A percentile compares a stretch with the other conserved stretches of the same genome.
Evolutionary conservation across 495 filamentous ascomycete species (phyloP).

Genomic region (Penicillium malachiteum): DNA sequence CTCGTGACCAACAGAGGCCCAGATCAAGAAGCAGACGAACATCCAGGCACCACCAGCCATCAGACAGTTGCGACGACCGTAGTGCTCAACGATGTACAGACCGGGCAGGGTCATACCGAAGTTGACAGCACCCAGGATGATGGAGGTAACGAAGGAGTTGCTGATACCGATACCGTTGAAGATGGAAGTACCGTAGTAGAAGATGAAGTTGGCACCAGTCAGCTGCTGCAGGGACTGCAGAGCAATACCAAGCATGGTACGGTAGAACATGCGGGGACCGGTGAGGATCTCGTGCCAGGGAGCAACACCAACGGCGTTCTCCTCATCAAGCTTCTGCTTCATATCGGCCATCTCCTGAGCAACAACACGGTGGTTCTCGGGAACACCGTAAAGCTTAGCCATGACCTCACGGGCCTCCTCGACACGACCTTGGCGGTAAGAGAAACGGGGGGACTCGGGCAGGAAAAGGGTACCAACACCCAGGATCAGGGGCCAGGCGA

Average conservation of each 20-base stretch:
- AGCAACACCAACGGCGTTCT: slow-evolving; percentile 52
- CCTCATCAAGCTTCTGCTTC: slow-evolving; percentile 60
- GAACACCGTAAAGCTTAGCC: slow-evolving; percentile 67
- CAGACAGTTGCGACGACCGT: slow-evolving; percentile 64
- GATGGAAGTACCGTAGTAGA: slow-evolving; percentile 77
- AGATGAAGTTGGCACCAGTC: slow-evolving; percentile 76
- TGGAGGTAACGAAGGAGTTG: slow-evolving; percentile 69
- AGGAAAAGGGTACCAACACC: slow-evolving; percentile 67
- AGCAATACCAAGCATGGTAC: slow-evolving; percentile 64
- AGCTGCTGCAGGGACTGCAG: slow-evolving; percentile 74
- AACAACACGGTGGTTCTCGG: slow-evolving; percentile 60
- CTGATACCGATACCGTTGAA: slow-evolving; percentile 67
- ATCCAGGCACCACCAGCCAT: slow-evolving; percentile 68
- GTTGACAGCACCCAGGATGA: slow-evolving; percentile 75
- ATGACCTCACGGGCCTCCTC: slow-evolving; percentile 70
- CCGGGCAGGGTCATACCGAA: slow-evolving; percentile 70
- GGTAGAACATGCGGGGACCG: slow-evolving; percentile 70
- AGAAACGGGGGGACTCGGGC: slow-evolving; percentile 69
- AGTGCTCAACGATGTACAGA: slow-evolving; percentile 70
- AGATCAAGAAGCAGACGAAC: slow-evolving; percentile 71
- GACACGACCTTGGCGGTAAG: slow-evolving; percentile 62
- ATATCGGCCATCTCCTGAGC: slow-evolving; percentile 67
- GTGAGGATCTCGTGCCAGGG: slow-evolving; percentile 67
- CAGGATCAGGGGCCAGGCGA: slow-evolving; percentile 74
- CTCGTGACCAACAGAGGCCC: slow-evolving; percentile 67